Percentiles rank a stretch among this genome's conserved stretches.
phyloP scores from a whole-genome alignment of 2,329 filamentous ascomycete genomes.

The Sclerotinia subarctica region DNA sequence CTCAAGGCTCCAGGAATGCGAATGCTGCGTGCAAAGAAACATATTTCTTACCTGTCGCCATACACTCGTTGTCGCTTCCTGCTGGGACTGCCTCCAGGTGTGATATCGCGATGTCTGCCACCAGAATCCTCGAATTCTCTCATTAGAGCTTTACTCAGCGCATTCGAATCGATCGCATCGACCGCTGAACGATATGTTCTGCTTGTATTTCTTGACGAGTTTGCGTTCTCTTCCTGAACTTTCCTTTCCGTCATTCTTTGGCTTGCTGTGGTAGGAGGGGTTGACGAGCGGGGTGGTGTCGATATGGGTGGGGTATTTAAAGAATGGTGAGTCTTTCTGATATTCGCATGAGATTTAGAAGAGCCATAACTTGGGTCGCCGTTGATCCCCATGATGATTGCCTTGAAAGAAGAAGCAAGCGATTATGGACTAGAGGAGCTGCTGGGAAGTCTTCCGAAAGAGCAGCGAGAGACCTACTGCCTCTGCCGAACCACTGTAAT shows the following conservation, averaged over 20 bases:
- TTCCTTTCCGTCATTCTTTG: slow-evolving; percentile 37
- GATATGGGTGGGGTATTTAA: slow-evolving; percentile 35
- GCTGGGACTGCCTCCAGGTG: slow-evolving; percentile 63
- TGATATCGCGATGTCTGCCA: slow-evolving; percentile 53
- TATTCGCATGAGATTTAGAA: slow-evolving; percentile 29
- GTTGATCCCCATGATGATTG: slow-evolving; percentile 32
- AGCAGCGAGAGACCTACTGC: background rate
- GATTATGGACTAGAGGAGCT: slow-evolving; percentile 4
- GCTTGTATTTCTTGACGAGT: slow-evolving; percentile 26
- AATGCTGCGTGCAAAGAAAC: slow-evolving; percentile 3
- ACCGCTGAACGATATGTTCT: slow-evolving; percentile 23
- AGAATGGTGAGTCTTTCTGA: slow-evolving; percentile 30
- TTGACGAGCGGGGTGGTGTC: slow-evolving; percentile 36
- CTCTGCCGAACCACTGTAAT: slow-evolving; percentile 13
- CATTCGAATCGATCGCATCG: slow-evolving; percentile 48
- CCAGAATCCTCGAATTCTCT: slow-evolving; percentile 59
- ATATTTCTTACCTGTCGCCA: slow-evolving; percentile 47
- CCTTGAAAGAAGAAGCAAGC: slow-evolving; percentile 2
- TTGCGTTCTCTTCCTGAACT: slow-evolving; percentile 27
- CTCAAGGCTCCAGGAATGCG: background rate
- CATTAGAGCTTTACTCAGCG: slow-evolving; percentile 55
- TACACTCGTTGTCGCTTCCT: slow-evolving; percentile 67
- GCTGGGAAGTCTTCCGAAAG: slow-evolving; percentile 7
- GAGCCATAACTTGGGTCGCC: slow-evolving; percentile 31
- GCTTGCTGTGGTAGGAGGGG: slow-evolving; percentile 35